These are phyloP conservation scores for Plenodomus lindquistii DNA, from an alignment of 2,329 filamentous ascomycete species.

Conservation along the genomic window DNA sequence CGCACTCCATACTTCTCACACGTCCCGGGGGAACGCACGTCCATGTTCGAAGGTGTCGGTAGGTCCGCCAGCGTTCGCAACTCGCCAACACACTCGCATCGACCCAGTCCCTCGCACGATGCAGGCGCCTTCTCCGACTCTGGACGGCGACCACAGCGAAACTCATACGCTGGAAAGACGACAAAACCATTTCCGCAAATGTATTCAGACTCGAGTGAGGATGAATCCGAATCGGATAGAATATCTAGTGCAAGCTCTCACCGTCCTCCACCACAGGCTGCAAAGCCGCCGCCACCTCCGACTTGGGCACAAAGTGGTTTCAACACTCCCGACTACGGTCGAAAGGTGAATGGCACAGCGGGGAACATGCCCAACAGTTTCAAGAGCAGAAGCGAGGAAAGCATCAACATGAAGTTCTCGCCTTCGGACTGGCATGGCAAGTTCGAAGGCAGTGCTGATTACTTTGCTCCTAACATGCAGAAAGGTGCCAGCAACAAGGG, in stretches of 20 bases:
- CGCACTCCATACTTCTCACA: conserved; percentile 59
- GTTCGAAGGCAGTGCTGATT: conserved; percentile 49
- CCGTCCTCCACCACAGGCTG: conserved; percentile 17
- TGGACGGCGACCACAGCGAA: conserved; percentile 30
- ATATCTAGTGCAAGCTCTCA: conserved; percentile 20
- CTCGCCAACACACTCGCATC: conserved; percentile 43
- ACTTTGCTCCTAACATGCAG: conserved; percentile 45
- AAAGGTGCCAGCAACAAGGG: conserved; percentile 27
- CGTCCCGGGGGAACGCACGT: conserved; percentile 60
- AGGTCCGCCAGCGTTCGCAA: conserved; percentile 59
- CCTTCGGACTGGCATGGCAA: conserved; percentile 52
- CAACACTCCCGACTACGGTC: conserved; percentile 20
- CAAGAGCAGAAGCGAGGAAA: conserved; percentile 54
- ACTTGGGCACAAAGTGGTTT: conserved; percentile 21
- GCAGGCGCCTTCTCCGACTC: conserved; percentile 37
- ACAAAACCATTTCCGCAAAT: conserved; percentile 31
- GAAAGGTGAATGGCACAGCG: conserved; percentile 15
- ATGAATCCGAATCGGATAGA: conserved; percentile 31
- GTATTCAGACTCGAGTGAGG: conserved; percentile 37
- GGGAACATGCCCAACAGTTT: conserved; percentile 32
- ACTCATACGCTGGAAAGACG: conserved; percentile 26
- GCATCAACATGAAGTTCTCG: conserved; percentile 55
- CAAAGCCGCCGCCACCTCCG: conserved; percentile 22
- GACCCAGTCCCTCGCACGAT: conserved; percentile 27
- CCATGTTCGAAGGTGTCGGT: conserved; percentile 56